Evolutionary conservation across 306 rosid genomes (phyloP).

Genomic region (Corylus avellana): DNA sequence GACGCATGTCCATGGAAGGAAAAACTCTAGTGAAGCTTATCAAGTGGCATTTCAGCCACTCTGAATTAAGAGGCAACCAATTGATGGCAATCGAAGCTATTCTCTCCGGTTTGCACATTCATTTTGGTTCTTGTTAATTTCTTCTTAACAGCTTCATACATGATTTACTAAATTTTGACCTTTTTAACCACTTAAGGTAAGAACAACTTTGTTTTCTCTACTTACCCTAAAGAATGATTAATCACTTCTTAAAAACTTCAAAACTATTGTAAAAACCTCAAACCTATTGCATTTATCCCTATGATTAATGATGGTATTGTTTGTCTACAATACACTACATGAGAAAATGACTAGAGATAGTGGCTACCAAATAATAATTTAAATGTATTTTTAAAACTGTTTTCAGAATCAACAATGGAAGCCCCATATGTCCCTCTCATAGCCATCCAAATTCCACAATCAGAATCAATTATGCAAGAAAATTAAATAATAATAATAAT

Average conservation of each 20-base stretch:
- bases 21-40: constrained; percentile 72
- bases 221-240: no score
- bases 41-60: constrained; percentile 89
- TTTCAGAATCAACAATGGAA: neutral
- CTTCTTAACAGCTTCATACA: neutral
- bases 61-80: constrained; percentile 78
- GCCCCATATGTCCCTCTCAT: neutral
- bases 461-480: neutral
- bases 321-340: no score
- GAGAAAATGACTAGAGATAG: no score
- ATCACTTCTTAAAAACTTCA: no score
- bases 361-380: neutral
- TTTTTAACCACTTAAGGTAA: no score
- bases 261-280: no score
- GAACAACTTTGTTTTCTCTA: no score
- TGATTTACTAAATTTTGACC: no score
- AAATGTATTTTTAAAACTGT: neutral
- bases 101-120: constrained; percentile 52
- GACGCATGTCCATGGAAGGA: constrained; percentile 42
- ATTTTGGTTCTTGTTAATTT: neutral
- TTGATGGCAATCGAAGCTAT: constrained; percentile 82
- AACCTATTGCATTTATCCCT: no score
- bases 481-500: neutral
- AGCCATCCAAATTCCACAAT: neutral
- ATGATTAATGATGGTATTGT: no score